Evolutionary conservation across 495 filamentous ascomycete species (phyloP).

Genomic region (Antarctomyces pellizariae): DNA sequence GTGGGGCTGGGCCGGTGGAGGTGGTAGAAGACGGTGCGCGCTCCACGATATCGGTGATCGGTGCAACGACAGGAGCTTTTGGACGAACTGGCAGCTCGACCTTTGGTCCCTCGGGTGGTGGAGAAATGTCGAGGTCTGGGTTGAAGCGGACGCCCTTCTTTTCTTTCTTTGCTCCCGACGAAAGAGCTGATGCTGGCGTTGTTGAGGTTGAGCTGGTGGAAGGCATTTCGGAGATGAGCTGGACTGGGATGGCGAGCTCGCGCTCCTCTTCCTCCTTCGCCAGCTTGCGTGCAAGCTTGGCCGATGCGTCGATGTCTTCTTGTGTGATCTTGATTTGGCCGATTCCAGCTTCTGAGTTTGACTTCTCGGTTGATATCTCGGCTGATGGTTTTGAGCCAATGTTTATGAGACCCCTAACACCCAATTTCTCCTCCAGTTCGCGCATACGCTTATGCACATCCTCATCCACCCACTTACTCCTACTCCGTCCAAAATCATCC

Average conservation of each 20-base stretch:
- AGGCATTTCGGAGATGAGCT: slow-evolving; percentile 2
- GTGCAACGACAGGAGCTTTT: slow-evolving; percentile 1
- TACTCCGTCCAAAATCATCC: slow-evolving; percentile 45
- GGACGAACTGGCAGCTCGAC: background rate
- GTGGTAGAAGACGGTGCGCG: slow-evolving; percentile 9
- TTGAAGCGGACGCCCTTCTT: slow-evolving; percentile 69
- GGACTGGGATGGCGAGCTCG: background rate
- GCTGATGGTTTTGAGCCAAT: slow-evolving; percentile 20
- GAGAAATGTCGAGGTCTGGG: slow-evolving; percentile 46
- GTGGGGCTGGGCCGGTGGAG: slow-evolving; percentile 13
- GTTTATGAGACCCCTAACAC: slow-evolving; percentile 29
- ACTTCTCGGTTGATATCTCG: slow-evolving; percentile 11
- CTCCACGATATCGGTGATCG: slow-evolving; percentile 27
- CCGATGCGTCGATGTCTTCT: slow-evolving; percentile 2
- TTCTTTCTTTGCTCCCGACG: too few relatives aligned
- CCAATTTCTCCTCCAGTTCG: slow-evolving; percentile 54
- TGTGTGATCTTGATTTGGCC: slow-evolving; percentile 16
- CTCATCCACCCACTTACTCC: slow-evolving; percentile 32
- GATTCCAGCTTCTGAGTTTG: slow-evolving; percentile 14
- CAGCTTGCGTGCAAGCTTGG: slow-evolving; percentile 1
- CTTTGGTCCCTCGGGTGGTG: slow-evolving; percentile 12
- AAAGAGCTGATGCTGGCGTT: too few relatives aligned
- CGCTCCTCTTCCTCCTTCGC: background rate
- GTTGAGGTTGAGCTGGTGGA: background rate
- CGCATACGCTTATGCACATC: slow-evolving; percentile 62